Base-by-base conservation (phyloP, 208 protist genomes). In the Acanthamoeba royreba region DNA sequence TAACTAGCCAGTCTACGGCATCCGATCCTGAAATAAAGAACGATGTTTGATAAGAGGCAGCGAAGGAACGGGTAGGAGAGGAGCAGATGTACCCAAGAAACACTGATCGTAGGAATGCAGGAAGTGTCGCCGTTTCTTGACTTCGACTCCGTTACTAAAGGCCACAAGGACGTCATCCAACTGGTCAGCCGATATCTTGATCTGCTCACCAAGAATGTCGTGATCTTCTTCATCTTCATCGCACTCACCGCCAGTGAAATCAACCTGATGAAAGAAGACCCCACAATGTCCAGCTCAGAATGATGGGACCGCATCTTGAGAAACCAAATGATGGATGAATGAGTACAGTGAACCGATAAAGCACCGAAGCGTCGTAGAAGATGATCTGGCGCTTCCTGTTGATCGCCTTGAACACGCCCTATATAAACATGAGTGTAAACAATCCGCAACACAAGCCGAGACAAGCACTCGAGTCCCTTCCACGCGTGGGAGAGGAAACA, bases 71-170 rank as follows among this genome's bases (percentile, higher is more conserved):
- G n/a, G n/a, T n/a, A n/a, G n/a, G n/a, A n/a, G n/a, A n/a, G n/a
- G 4, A 33, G 28, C 8, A 49, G 8, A 40, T 38, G 63, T 11
- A 83, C 72, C 72, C 5, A 83, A 35, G 7, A 83, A 83, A 43
- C 72, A 83, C 28, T 49, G 13, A 43, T 83, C 72, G 38, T 83
- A 83, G 17, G 72, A 83, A 13, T 28, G 33, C 72, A 83, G 33
- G 72, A 83, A 83, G 42, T 83, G 72, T 7, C 72, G 72, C 42
- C 72, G 43, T 28, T 83, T 83, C 72, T 83, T 83, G 40, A 83
- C 40, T 33, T 83, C 72, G 4, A 83, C 38, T 35, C 72, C 72
- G 72, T 13, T 83, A 28, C 11, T 17, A n/a, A 83, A 49, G 22
- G 38, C 40, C 72, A 49, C 72, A 9, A 83, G 72, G 40, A 83